Base-by-base conservation (phyloP, 2,329 filamentous ascomycete species). In the Sclerotinia spermophila region DNA sequence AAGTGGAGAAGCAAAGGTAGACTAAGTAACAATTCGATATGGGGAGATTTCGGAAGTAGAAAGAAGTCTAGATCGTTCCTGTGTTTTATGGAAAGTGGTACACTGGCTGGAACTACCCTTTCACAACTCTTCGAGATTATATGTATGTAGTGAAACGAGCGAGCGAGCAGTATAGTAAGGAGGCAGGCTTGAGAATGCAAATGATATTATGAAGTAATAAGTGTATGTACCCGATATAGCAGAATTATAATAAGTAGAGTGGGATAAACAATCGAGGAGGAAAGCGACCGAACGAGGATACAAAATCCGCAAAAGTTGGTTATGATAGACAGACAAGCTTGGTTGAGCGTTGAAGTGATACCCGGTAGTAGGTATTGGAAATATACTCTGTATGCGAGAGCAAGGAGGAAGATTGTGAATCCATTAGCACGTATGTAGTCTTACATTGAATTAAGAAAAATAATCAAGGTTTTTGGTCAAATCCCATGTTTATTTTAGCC, bases 31-130 rank as follows among this genome's bases (percentile, higher is more conserved):
- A 11, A 60, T 40, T 42, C 58, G 24, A 60, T 10, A 42, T 42
- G 24, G 58, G 35, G 58, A 24, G 15, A 40, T 60, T 60, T 60
- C 35, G 58, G 38, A 40, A 27, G 38, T 19, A 19, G 56, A 59
- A 38, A 60, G 58, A 60, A 42, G 60, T 64, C 60, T 64, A 44
- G 60, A 64, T 7, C 30, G 42, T 64, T 44, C 60, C 35, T 64
- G 44, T 42, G 60, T 64, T 48, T 64, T 64, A 64, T 64, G 60
- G n/a, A 48, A n/a, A n/a, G 21, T 2, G 11, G 15, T 21, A 35
- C 19, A 48, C 15, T 17, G n/a, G n/a, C 21, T 27, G 13, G 55
- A 58, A 4, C 55, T 38, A n/a, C 55, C 5, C 19, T 0, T 19
- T 38, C n/a, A n/a, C 33, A 38, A 58, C 7, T 58, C 11, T 48